phyloP scores from a whole-genome alignment of 2,329 filamentous ascomycete genomes.

The Fusarium protoensiforme region DNA sequence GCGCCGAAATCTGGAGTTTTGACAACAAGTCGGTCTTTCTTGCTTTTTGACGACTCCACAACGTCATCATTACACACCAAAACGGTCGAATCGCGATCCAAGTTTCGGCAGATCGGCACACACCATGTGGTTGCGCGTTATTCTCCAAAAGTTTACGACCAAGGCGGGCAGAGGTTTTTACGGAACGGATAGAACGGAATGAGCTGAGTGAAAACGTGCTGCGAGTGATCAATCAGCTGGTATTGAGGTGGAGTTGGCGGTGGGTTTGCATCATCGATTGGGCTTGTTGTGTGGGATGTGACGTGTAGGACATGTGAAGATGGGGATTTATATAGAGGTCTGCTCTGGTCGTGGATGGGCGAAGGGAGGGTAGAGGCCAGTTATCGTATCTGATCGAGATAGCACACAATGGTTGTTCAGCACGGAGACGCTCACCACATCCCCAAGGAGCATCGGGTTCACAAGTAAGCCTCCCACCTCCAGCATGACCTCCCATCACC shows the following conservation, averaged over 20 bases:
- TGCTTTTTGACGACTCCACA: neutral
- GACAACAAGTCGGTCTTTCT: neutral
- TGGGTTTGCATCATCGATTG: conserved; percentile 40
- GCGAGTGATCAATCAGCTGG: neutral
- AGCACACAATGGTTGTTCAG: conserved; percentile 58
- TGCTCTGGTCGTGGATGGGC: neutral
- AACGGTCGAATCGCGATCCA: neutral
- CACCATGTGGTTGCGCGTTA: neutral
- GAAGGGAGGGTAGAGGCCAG: neutral
- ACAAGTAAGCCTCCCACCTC: conserved; percentile 52
- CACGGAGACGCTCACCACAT: conserved; percentile 64
- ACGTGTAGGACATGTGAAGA: conserved; percentile 14
- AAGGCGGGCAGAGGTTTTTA: neutral
- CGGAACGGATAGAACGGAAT: conserved; percentile 21
- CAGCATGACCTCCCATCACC: neutral
- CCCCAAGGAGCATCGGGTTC: conserved; percentile 57
- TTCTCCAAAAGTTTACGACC: neutral
- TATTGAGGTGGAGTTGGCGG: conserved; percentile 7
- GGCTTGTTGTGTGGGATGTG: conserved; percentile 1
- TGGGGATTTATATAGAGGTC: neutral
- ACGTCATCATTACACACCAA: conserved; percentile 30
- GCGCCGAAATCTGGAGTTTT: neutral
- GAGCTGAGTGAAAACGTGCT: neutral
- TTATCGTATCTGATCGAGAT: neutral
- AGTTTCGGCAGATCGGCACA: conserved; percentile 32